Base-by-base conservation (phyloP, 2,329 filamentous ascomycete genomes). In the Talaromyces sp. region DNA sequence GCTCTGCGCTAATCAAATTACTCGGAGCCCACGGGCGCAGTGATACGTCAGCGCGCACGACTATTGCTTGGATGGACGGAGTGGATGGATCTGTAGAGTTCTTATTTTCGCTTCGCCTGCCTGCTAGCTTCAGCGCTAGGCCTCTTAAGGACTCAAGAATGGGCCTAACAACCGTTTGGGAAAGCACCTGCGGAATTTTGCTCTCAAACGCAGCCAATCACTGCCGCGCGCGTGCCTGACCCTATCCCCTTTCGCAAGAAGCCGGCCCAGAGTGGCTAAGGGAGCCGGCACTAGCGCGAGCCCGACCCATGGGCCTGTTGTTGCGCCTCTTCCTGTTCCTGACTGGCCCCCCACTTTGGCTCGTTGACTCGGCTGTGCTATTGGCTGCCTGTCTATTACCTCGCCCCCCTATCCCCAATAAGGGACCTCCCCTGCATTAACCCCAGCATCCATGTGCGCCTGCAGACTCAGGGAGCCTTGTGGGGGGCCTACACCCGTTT, bases 251-350 rank as follows among this genome's bases (percentile, higher is more conserved):
- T 29, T 52, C 3, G 48, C 24, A 17, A 17, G 24, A 19, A 51
- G 29, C 26, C 2, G 17, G 53, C 43, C 43, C 17, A 48, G 24
- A 38, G 46, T 35, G 46, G 58, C 29, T 26, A 55, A 27, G 21
- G 7, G 19, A 46, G 19, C 32, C 52, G 41, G 43, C 43, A 56
- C 50, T 60, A 56, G 53, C 52, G 38, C 19, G 46, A 10, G 38
- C 55, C 19, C 8, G 38, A 50, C n/a, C 24, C 38, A 32, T 12
- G 24, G 46, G 27, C 38, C 31, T 17, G 21, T 58, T 66, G 60
- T 65, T 63, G 66, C 56, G 57, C 41, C 54, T 60, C 62, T 70
- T 68, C 64, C 64, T 68, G 63, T 69, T 66, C 65, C 65, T 71
- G 69, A 51, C 55, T 32, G 26, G 11, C 12, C 14, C 50, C 43